Evolutionary conservation across 495 filamentous ascomycete genomes (phyloP).

Genomic region (Neurospora terricola): DNA sequence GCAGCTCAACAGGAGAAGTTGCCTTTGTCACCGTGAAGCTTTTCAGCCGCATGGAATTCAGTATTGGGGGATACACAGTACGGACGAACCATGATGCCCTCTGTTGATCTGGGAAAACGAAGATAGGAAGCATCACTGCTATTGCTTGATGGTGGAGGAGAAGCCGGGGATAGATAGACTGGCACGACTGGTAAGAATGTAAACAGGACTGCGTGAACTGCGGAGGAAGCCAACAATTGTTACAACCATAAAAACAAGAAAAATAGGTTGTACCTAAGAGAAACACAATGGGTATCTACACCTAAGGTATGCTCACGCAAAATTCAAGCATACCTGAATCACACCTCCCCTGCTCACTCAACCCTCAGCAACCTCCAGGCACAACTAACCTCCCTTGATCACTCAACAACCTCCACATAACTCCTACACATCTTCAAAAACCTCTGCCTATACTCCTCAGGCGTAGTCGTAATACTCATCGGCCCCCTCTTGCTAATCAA

Average conservation of each 20-base stretch:
- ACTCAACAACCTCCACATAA: conserved; percentile 39
- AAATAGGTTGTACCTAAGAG: not conserved
- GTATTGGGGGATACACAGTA: no score
- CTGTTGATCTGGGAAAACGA: no score
- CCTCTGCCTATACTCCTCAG: conserved; percentile 53
- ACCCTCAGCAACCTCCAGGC: conserved; percentile 1
- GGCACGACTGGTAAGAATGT: not conserved
- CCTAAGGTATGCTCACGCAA: not conserved
- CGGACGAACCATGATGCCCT: no score
- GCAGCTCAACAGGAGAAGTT: not conserved
- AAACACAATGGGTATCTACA: not conserved
- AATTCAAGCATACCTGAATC: not conserved
- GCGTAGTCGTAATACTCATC: conserved; percentile 62
- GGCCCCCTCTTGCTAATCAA: conserved; percentile 43
- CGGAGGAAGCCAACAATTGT: not conserved
- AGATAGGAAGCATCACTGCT: not conserved
- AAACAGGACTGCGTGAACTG: not conserved
- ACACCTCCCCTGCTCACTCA: not conserved
- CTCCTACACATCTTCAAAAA: conserved; percentile 52
- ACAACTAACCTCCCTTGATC: not conserved
- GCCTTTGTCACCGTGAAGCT: not conserved
- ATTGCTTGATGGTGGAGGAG: not conserved
- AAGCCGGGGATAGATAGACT: not conserved
- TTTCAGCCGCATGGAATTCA: not conserved
- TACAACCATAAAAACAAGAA: not conserved